These are phyloP conservation scores for Neofusicoccum parvum DNA, from an alignment of 2,329 filamentous ascomycete genomes.

Conservation along the genomic window DNA sequence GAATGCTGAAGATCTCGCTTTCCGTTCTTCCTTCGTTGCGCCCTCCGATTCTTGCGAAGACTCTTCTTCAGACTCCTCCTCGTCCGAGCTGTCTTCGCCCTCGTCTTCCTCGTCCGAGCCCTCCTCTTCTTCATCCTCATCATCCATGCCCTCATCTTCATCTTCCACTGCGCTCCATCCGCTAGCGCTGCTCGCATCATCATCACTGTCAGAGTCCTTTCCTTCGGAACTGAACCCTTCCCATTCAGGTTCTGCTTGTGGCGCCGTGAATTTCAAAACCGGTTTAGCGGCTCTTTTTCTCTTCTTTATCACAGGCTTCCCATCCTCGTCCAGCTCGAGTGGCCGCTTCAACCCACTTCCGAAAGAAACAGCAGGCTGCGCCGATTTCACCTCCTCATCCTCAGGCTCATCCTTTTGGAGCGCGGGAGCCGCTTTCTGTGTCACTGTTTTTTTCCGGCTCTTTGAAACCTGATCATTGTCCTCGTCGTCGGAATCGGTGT, in stretches of 20 bases:
- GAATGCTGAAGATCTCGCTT: slow-evolving; percentile 68
- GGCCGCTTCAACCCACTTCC: slow-evolving; percentile 88
- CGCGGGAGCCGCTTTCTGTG: background rate
- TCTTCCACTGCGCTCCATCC: slow-evolving; percentile 10
- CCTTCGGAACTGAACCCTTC: slow-evolving; percentile 58
- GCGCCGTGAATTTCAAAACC: slow-evolving; percentile 39
- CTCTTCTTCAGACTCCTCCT: slow-evolving; percentile 31
- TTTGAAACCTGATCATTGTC: slow-evolving; percentile 27
- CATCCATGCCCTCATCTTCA: slow-evolving; percentile 34
- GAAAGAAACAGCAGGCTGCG: slow-evolving; percentile 19
- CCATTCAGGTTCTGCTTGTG: slow-evolving; percentile 61
- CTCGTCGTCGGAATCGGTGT: slow-evolving; percentile 29
- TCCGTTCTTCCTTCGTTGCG: slow-evolving; percentile 42
- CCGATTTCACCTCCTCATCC: background rate
- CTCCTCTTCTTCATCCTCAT: slow-evolving; percentile 41
- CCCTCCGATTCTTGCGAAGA: slow-evolving; percentile 36
- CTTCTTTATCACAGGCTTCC: slow-evolving; percentile 80
- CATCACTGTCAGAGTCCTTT: slow-evolving; percentile 32
- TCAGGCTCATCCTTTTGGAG: background rate
- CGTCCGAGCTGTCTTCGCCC: slow-evolving; percentile 35
- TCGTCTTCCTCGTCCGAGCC: slow-evolving; percentile 28
- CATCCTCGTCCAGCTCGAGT: slow-evolving; percentile 75
- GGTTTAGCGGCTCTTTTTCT: slow-evolving; percentile 61
- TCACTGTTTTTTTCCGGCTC: background rate
- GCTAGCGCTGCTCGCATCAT: slow-evolving; percentile 22